Evolutionary conservation across 495 filamentous ascomycete genomes (phyloP), one percentile per base, ranked within the genome.

Genomic region (Beverwykella pulmonaria): DNA sequence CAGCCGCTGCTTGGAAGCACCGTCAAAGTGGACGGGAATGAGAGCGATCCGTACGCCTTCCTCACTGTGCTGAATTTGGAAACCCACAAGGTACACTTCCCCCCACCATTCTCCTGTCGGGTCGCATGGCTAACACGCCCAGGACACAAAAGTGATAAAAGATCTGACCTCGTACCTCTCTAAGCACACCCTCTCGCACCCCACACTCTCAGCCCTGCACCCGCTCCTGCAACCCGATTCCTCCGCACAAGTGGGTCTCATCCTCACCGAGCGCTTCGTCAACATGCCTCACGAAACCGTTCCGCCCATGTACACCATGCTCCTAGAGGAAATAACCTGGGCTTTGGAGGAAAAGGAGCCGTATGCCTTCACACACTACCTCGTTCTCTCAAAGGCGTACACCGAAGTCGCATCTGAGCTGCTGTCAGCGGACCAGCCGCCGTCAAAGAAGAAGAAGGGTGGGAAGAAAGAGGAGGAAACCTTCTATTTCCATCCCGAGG

Each of bases 401-500:
- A 85, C 82, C 25, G 95, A 98, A 78, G 84, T 98, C 36, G 88
- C 83, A 63, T 96, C 92, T 0, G 85, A 83, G 63, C 79, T 98
- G 17, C 79, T 84, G 60, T 84, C 87, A 65, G 87, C 88, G 22
- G 73, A 78, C 12, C 73, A 75, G 44, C 88, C 87, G 52, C 83
- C 86, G 20, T 86, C 85, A 75, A 93, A 92, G 82, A 92, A 92
- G 76, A 89, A 86, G 77, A 90, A 90, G 76, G 86, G 82, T 14
- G 75, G 79, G 75, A 79, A 76, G 66, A 80, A 80, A 61, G 82
- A 41, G 4, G 70, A 72, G 8, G 76, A 77, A 39, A 75, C 77
- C 17, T 93, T 92, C 79, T 96, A 92, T 77, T 99, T 98, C 80
- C 95, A 99, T 75, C 91, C 94, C 1, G 95, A 99, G 77, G 95